These are phyloP conservation scores for Nigrospora oryzae DNA, from an alignment of 2,329 filamentous ascomycete species.

Conservation along the genomic window DNA sequence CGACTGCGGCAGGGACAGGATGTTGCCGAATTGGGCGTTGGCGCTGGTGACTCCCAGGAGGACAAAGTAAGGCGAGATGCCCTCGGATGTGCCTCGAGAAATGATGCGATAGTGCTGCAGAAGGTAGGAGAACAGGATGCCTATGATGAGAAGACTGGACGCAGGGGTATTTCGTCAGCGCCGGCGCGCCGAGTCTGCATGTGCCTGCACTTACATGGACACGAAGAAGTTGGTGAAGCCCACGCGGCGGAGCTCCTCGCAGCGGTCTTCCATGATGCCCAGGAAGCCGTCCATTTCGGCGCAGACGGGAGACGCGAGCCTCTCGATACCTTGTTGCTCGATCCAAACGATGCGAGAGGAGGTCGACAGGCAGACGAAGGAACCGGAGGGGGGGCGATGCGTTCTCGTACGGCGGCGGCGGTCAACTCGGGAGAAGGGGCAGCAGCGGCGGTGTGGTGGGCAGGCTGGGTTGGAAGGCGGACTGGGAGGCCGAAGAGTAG, in stretches of 20 bases:
- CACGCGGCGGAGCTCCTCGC: conserved; percentile 43
- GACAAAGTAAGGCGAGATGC: conserved; percentile 92
- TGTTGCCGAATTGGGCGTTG: conserved; percentile 85
- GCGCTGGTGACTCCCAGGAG: conserved; percentile 87
- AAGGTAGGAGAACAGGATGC: conserved; percentile 86
- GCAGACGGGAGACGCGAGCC: background rate
- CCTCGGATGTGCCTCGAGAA: conserved; percentile 74
- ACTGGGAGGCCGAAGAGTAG: no score
- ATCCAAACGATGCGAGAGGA: no score
- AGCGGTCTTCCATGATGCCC: conserved; percentile 25
- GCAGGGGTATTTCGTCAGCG: conserved; percentile 9
- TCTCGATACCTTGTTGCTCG: no score
- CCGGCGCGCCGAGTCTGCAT: background rate
- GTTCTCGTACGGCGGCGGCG: no score
- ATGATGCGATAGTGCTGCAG: conserved; percentile 94
- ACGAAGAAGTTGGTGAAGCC: conserved; percentile 46
- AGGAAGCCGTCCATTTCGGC: conserved; percentile 21
- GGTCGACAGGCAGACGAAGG: no score
- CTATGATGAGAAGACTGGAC: conserved; percentile 65
- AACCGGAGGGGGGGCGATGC: no score
- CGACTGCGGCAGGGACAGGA: conserved; percentile 78
- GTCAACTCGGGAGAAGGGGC: no score
- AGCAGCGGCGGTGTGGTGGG: no score
- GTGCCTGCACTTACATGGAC: conserved; percentile 38
- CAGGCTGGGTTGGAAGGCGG: no score